Conservation (phyloP, 2,329 filamentous ascomycete species). For the Venturia effusa region DNA sequence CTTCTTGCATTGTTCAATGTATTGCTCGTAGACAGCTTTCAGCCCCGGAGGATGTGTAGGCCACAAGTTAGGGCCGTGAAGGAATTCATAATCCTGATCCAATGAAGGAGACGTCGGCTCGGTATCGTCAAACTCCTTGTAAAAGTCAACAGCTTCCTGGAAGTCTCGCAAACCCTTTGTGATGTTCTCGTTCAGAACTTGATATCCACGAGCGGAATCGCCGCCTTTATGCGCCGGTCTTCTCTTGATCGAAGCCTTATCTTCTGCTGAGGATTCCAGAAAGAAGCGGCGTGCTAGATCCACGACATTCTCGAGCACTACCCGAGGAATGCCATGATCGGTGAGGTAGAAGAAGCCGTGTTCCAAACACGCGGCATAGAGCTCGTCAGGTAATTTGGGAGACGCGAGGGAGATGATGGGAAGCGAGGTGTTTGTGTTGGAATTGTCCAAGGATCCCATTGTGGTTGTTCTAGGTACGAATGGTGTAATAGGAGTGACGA, state of each 20-base stretch:
- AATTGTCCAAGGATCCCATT: not conserved
- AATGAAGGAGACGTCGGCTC: slow-evolving; percentile 13
- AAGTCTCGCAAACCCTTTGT: slow-evolving; percentile 24
- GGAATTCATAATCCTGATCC: slow-evolving; percentile 18
- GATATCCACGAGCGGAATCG: slow-evolving; percentile 28
- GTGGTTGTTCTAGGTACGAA: not conserved
- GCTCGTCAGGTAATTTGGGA: slow-evolving; percentile 17
- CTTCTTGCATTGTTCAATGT: slow-evolving; percentile 20
- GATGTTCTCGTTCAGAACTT: slow-evolving; percentile 27
- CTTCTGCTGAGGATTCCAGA: slow-evolving; percentile 15
- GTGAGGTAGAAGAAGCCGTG: slow-evolving; percentile 35
- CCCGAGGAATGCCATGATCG: slow-evolving; percentile 27
- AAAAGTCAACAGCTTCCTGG: slow-evolving; percentile 31
- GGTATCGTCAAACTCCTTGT: slow-evolving; percentile 24
- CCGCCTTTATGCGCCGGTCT: slow-evolving; percentile 24
- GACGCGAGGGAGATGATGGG: slow-evolving; percentile 56
- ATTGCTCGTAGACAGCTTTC: slow-evolving; percentile 21
- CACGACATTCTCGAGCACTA: slow-evolving; percentile 20
- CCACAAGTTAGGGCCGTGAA: slow-evolving; percentile 34
- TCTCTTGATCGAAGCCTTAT: slow-evolving; percentile 26
- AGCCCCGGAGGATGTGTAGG: slow-evolving; percentile 23
- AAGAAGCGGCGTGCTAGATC: slow-evolving; percentile 26
- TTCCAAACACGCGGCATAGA: slow-evolving; percentile 25
- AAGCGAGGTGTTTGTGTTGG: not conserved
- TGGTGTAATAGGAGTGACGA: too few species aligned